Conservation (phyloP, 2,329 filamentous ascomycete species). For the Dothideomycetes sp. region DNA sequence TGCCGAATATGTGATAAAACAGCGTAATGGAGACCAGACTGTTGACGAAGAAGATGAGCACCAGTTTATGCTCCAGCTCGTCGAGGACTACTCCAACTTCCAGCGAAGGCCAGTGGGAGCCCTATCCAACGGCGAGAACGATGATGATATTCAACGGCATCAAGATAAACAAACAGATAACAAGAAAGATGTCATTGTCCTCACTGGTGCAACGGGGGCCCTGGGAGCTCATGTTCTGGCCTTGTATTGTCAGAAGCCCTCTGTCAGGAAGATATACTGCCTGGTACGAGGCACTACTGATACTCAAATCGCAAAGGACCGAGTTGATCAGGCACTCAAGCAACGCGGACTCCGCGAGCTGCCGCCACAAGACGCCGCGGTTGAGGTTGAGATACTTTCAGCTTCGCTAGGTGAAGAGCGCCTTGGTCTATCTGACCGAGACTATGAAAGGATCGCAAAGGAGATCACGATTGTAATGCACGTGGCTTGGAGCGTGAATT, state of each 20-base stretch:
- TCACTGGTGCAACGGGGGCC: conserved; percentile 41
- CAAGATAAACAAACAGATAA: conserved; percentile 4
- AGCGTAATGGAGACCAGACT: conserved; percentile 24
- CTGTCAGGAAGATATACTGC: conserved; percentile 41
- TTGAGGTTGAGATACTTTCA: conserved; percentile 38
- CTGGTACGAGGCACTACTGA: conserved; percentile 39
- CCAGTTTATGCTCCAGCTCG: conserved; percentile 33
- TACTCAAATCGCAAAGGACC: conserved; percentile 28
- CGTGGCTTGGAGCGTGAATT: conserved; percentile 56
- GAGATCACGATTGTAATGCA: conserved; percentile 46
- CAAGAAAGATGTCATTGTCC: conserved; percentile 19
- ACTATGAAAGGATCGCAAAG: conserved; percentile 30
- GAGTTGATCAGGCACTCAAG: conserved; percentile 34
- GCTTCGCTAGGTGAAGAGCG: conserved; percentile 34
- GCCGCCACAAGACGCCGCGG: conserved; percentile 21
- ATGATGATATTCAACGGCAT: conserved; percentile 9
- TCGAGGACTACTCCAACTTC: conserved; percentile 38
- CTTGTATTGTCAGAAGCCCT: conserved; percentile 27
- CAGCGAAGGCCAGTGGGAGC: conserved; percentile 8
- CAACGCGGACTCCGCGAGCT: conserved; percentile 23
- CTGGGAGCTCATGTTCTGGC: conserved; percentile 42
- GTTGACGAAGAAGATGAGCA: conserved; percentile 21
- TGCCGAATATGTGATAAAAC: conserved; percentile 26
- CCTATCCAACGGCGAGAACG: conserved; percentile 2
- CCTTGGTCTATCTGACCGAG: conserved; percentile 36